phyloP scores from a whole-genome alignment of 108 stramenopile species.

The Mayamaea pseudoterrestris region DNA sequence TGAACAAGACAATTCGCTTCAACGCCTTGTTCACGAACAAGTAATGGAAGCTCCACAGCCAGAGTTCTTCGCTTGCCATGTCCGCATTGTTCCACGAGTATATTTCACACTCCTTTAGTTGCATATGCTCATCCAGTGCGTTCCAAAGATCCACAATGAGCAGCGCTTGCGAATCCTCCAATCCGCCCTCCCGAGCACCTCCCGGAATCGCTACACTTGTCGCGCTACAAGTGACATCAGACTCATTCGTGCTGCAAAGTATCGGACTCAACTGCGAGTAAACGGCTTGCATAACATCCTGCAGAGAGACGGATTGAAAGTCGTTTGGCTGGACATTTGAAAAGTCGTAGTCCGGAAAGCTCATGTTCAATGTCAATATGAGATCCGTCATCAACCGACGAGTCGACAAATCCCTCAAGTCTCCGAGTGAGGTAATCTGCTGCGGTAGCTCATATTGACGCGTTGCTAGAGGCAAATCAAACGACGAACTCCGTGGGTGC shows the following conservation, averaged over 20 bases:
- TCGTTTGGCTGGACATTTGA: constrained; percentile 52
- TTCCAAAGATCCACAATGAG: constrained; percentile 60
- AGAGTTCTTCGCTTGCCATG: constrained; percentile 53
- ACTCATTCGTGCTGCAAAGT: too few relatives aligned
- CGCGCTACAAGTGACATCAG: too few relatives aligned
- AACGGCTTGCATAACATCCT: constrained; percentile 44
- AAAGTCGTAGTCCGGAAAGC: constrained; percentile 94
- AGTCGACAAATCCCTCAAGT: constrained; percentile 60
- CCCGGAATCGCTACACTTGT: constrained; percentile 13
- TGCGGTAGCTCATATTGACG: background rate
- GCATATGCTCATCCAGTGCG: constrained; percentile 56
- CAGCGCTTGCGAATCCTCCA: constrained; percentile 11
- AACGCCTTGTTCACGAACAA: constrained; percentile 86
- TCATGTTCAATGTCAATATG: constrained; percentile 84
- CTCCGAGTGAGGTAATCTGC: constrained; percentile 31
- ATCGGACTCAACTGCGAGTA: constrained; percentile 48
- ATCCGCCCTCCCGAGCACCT: constrained; percentile 23
- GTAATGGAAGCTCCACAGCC: constrained; percentile 89
- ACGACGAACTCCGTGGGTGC: constrained; percentile 27
- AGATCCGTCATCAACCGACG: constrained; percentile 84
- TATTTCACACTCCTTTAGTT: constrained; percentile 70
- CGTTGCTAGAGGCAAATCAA: constrained; percentile 18
- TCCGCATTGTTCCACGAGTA: constrained; percentile 66
- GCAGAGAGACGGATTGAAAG: constrained; percentile 49
- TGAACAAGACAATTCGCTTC: constrained; percentile 81